A percentile compares a stretch with the other conserved stretches of the same genome.
These are phyloP conservation scores for Panicum miliaceum DNA, from an alignment of 176 grass and related monocot genomes.

Conservation along the genomic window DNA sequence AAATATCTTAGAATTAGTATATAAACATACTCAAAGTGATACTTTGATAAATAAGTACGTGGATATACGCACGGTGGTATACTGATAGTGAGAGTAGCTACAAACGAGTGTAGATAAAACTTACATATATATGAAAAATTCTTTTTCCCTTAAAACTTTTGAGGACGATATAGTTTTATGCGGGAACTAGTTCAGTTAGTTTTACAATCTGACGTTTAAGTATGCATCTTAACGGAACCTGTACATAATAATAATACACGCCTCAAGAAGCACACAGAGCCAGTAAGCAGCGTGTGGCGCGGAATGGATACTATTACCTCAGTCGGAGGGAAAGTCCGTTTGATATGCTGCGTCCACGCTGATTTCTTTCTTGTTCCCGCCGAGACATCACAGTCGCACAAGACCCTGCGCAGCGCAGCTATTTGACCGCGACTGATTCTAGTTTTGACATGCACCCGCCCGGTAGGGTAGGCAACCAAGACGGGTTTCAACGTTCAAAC, in stretches of 20 bases:
- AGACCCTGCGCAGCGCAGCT: background rate
- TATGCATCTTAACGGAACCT: too few species aligned
- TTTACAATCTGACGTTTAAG: too few species aligned
- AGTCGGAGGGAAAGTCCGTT: background rate
- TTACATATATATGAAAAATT: too few species aligned
- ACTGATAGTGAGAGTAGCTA: too few species aligned
- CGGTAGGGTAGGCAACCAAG: background rate
- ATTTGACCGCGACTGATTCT: constrained; percentile 12
- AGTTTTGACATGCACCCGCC: constrained; percentile 3
- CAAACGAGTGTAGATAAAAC: too few species aligned
- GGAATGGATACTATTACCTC: background rate
- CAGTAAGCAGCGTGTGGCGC: background rate
- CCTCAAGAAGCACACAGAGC: background rate
- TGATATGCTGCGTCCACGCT: background rate
- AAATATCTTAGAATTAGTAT: too few species aligned
- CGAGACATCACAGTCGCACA: background rate
- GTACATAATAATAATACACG: background rate
- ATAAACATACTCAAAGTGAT: too few species aligned
- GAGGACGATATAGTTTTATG: too few species aligned
- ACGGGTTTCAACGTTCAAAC: background rate
- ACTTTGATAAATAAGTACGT: too few species aligned
- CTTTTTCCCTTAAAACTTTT: too few species aligned
- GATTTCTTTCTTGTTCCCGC: constrained; percentile 2
- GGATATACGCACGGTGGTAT: too few species aligned
- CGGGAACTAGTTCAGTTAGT: too few species aligned